Percentiles rank a stretch among this genome's conserved stretches.
Evolutionary conservation across 306 rosid species (phyloP).

Genomic region (Inga oerstediana): DNA sequence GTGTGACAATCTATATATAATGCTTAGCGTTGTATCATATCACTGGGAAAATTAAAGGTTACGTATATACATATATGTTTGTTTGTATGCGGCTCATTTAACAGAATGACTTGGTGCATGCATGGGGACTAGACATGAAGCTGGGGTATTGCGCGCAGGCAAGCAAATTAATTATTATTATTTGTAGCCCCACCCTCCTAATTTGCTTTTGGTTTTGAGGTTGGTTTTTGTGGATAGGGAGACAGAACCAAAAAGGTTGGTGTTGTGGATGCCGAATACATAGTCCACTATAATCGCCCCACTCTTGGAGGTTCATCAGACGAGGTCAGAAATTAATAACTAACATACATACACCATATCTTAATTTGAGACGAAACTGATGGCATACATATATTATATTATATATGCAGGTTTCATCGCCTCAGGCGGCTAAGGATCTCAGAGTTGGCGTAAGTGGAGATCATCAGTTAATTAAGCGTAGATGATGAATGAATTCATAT

Average conservation of each 20-base stretch:
- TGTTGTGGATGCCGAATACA: slow-evolving; percentile 89
- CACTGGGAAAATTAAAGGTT: neutral
- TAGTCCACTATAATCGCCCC: slow-evolving; percentile 77
- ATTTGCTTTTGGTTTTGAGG: neutral
- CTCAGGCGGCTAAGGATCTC: slow-evolving; percentile 42
- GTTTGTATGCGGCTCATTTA: slow-evolving; percentile 29
- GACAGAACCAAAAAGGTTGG: slow-evolving; percentile 82
- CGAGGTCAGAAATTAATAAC: slow-evolving; percentile 38
- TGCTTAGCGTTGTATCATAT: neutral
- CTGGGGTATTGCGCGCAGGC: slow-evolving; percentile 97
- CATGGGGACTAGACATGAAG: slow-evolving; percentile 94
- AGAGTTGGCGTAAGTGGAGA: slow-evolving; percentile 69
- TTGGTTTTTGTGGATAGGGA: slow-evolving; percentile 53
- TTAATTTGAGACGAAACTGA: slow-evolving; percentile 26
- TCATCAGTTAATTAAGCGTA: neutral
- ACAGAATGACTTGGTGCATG: slow-evolving; percentile 93
- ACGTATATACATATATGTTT: neutral
- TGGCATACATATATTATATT: slow-evolving; percentile 8
- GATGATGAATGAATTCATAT: no score
- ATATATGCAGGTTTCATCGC: slow-evolving; percentile 53
- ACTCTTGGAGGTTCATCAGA: slow-evolving; percentile 80
- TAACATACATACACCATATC: neutral
- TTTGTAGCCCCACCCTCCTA: no score
- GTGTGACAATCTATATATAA: slow-evolving; percentile 39
- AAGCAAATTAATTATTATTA: slow-evolving; percentile 29